Base-by-base conservation (phyloP, 208 protist genomes). In the Crithidia expoeki region DNA sequence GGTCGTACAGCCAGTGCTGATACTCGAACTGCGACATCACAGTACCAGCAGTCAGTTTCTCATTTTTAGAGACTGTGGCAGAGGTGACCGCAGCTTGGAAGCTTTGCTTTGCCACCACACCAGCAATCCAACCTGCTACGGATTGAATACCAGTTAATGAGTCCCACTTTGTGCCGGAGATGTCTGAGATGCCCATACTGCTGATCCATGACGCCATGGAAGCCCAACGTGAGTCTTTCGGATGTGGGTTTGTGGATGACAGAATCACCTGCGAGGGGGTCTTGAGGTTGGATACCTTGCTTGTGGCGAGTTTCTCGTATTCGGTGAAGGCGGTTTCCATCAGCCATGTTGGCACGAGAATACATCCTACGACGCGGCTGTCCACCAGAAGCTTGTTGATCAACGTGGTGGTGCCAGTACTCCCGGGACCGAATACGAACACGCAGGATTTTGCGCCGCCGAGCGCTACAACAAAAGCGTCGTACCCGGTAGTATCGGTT, bases 181-280 rank as follows among this genome's bases (percentile, higher is more conserved):
- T 6, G 4, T 21, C 1, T 12, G 23, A 16, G 10, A 23, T 21
- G 7, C 34, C 44, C 5, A 47, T 30, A 38, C 56, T 44, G 7
- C 21, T 46, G 1, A 12, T 16, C 33, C 68, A 68, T 11, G 33
- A 10, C 2, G 5, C 2, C 69, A 68, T 63, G 6, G 61, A 0
- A 3, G 27, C 3, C 36, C 55, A 75, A 33, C 47, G 64, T 4
- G n/a, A 32, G 69, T 68, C 69, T 21, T 75, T 17, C 11, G 61
- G 60, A 46, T 75, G 69, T 12, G 69, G 61, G 44, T 75, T 68
- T 10, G 34, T 68, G 16, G 69, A 68, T 4, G 61, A 68, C 28
- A 75, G 21, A 14, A 68, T 47, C 2, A 75, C 33, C 44, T 49
- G 63, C 19, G 2, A 28, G 3, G 52, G 52, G 25, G 40, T 1